Evolutionary conservation across 2,329 filamentous ascomycete genomes (phyloP).

Genomic region (Verticillium klebahnii): DNA sequence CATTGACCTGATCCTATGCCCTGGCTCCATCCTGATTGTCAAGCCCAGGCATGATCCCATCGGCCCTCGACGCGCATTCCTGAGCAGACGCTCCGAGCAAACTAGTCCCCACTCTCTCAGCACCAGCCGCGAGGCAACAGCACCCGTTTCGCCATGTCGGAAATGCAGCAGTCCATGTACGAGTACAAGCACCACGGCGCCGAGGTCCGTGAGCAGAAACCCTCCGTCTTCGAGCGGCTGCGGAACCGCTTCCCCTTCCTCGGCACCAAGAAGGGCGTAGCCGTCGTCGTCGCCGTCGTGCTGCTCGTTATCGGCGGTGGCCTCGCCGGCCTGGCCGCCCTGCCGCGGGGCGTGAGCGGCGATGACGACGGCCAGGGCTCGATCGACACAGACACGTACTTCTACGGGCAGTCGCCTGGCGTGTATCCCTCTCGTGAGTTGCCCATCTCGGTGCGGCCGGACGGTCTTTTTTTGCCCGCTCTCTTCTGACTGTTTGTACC

Average conservation of each 20-base stretch:
- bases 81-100: neutral
- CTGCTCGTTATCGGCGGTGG: conserved; percentile 29
- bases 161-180: neutral
- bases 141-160: neutral
- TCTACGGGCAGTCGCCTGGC: conserved; percentile 45
- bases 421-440: conserved; percentile 45
- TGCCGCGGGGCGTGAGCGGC: conserved; percentile 10
- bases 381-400: conserved; percentile 27
- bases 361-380: neutral
- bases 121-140: neutral
- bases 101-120: neutral
- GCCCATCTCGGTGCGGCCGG: no score
- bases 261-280: conserved; percentile 22
- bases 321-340: conserved; percentile 26
- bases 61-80: neutral
- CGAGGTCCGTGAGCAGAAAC: neutral
- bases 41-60: neutral
- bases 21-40: no score
- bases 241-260: conserved; percentile 10
- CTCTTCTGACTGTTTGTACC: no score
- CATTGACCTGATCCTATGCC: no score
- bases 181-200: neutral
- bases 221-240: neutral
- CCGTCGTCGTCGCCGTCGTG: conserved; percentile 16
- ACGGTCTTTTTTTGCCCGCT: no score